Percentiles rank a stretch among this genome's conserved stretches.
These are phyloP conservation scores for Diplodia corticola DNA, from an alignment of 2,329 filamentous ascomycete species.

Conservation along the genomic window DNA sequence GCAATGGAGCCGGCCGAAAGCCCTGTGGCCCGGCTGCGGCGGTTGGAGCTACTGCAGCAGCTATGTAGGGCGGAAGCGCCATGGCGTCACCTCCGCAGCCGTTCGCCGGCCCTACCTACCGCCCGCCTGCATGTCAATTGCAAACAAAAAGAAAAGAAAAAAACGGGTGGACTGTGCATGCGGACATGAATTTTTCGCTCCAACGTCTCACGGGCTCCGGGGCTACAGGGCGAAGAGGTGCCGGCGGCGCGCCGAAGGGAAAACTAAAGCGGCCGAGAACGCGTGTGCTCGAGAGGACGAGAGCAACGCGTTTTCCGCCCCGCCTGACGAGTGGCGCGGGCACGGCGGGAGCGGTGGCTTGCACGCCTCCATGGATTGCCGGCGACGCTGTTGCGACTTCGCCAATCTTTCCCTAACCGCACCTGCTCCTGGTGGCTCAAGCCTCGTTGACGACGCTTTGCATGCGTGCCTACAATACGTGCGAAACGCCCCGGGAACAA, in stretches of 20 bases:
- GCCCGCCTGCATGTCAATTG: not conserved
- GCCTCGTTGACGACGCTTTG: not conserved
- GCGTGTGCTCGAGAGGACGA: not conserved
- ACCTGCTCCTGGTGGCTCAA: not conserved
- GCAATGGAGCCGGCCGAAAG: not conserved
- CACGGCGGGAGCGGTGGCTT: too few relatives aligned
- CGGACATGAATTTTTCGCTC: not conserved
- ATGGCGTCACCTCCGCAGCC: slow-evolving; percentile 14
- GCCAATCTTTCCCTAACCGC: not conserved
- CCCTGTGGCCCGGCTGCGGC: not conserved
- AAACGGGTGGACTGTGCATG: not conserved
- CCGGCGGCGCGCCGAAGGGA: not conserved
- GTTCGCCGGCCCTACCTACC: not conserved
- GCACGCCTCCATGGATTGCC: not conserved
- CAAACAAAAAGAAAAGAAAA: not conserved
- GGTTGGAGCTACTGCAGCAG: not conserved
- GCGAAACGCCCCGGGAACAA: not conserved
- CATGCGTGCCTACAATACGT: too few relatives aligned
- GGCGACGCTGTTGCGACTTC: not conserved
- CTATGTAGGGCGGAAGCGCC: not conserved
- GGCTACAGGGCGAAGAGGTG: not conserved
- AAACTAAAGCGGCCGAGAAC: not conserved
- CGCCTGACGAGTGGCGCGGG: not conserved
- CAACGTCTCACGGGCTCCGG: too few relatives aligned
- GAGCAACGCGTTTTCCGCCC: not conserved